Evolutionary conservation across 441 rosid species (phyloP).

Genomic region (Raphanus hybrid): DNA sequence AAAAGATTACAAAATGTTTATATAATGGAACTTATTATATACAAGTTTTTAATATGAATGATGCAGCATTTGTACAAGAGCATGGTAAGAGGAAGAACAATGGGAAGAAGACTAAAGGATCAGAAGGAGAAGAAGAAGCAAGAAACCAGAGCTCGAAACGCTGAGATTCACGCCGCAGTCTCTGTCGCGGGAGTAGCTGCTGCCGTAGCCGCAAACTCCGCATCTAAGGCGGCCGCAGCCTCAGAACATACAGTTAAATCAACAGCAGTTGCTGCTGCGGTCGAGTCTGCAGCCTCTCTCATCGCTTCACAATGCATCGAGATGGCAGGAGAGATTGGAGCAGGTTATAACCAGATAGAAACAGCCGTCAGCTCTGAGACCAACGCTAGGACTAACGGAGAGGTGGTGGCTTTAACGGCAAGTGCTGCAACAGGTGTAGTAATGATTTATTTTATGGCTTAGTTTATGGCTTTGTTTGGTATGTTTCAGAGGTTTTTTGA

Average conservation of each 20-base stretch:
- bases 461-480: background rate
- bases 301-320: slow-evolving; percentile 93
- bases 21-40: background rate
- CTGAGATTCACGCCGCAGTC: slow-evolving; percentile 86
- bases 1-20: background rate
- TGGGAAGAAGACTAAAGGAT: slow-evolving; percentile 91
- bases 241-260: slow-evolving; percentile 48
- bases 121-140: slow-evolving; percentile 94
- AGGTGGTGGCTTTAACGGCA: slow-evolving; percentile 90
- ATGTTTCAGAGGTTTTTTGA: background rate
- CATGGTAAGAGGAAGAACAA: slow-evolving; percentile 68
- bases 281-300: slow-evolving; percentile 88
- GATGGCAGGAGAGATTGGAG: slow-evolving; percentile 91
- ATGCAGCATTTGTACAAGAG: slow-evolving; percentile 72
- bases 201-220: slow-evolving; percentile 79
- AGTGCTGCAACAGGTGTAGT: slow-evolving; percentile 92
- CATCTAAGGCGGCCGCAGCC: slow-evolving; percentile 56
- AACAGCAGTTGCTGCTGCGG: slow-evolving; percentile 55
- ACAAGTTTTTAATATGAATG: background rate
- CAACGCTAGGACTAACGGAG: slow-evolving; percentile 80
- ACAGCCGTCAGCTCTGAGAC: slow-evolving; percentile 79
- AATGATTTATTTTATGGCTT: background rate
- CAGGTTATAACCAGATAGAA: slow-evolving; percentile 76
- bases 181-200: slow-evolving; percentile 96
- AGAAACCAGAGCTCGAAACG: slow-evolving; percentile 78